These are phyloP conservation scores for Penicillium sp. DNA, from an alignment of 2,329 filamentous ascomycete species.

Conservation along the genomic window DNA sequence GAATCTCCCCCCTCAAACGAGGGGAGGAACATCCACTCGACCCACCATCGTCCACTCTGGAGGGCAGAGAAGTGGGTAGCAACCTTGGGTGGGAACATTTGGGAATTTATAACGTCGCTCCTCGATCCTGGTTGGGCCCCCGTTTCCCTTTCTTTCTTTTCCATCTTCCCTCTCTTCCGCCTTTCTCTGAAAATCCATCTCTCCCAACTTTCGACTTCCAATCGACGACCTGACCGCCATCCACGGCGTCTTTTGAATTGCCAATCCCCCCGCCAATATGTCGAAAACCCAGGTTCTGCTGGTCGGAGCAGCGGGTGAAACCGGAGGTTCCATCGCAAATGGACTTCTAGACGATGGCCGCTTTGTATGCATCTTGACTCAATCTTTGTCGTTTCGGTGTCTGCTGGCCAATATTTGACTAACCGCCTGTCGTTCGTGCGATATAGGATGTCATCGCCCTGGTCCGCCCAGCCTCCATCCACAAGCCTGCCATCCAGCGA, in stretches of 20 bases:
- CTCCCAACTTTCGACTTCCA: conserved; percentile 1
- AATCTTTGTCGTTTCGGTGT: no score
- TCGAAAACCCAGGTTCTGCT: conserved; percentile 42
- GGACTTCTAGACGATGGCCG: conserved; percentile 37
- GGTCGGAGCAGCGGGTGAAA: conserved; percentile 46
- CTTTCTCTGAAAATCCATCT: conserved; percentile 1
- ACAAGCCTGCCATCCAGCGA: conserved; percentile 49
- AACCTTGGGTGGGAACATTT: conserved; percentile 31
- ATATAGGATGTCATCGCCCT: conserved; percentile 57
- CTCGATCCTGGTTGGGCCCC: conserved; percentile 24
- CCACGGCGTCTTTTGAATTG: not conserved
- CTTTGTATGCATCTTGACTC: conserved; percentile 21
- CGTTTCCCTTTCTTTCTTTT: conserved; percentile 5
- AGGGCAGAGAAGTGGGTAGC: conserved; percentile 39
- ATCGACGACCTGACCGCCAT: not conserved
- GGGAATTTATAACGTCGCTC: conserved; percentile 41
- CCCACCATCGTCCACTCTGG: conserved; percentile 34
- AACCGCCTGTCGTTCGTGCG: no score
- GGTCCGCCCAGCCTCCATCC: conserved; percentile 51
- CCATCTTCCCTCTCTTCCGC: conserved; percentile 2
- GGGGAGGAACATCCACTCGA: conserved; percentile 36
- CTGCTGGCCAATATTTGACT: no score
- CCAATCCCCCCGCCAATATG: conserved; percentile 29
- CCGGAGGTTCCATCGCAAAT: conserved; percentile 44
- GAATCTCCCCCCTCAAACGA: no score